A percentile compares a stretch with the other conserved stretches of the same genome.
Evolutionary conservation across 768 basidiomycete genomes (phyloP).

Genomic region (Rhodosporidiobolus sp.): DNA sequence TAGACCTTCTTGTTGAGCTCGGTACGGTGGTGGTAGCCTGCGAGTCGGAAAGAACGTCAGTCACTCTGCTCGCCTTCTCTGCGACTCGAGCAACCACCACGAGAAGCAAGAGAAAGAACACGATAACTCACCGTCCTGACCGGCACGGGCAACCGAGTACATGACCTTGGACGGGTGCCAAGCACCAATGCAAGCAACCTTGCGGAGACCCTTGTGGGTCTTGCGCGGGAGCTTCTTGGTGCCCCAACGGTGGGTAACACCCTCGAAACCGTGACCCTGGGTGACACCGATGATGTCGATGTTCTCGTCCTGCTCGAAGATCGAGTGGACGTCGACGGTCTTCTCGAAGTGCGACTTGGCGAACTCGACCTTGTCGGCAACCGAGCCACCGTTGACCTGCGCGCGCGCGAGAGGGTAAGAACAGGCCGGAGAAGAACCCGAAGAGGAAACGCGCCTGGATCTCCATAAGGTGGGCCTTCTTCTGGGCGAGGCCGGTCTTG

Average conservation of each 20-base stretch:
- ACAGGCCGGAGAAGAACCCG: not conserved
- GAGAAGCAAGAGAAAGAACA: no score
- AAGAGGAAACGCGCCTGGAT: constrained; percentile 52
- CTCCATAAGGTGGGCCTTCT: constrained; percentile 99
- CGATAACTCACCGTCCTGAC: constrained; percentile 93
- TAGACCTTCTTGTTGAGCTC: constrained; percentile 99
- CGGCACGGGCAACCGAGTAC: constrained; percentile 99
- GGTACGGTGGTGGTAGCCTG: constrained; percentile 78
- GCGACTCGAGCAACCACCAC: no score
- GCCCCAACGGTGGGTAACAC: constrained; percentile 99
- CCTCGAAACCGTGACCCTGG: constrained; percentile 99
- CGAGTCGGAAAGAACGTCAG: not conserved
- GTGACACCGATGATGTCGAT: constrained; percentile 97
- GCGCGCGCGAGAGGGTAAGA: not conserved
- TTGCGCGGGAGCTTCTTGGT: constrained; percentile 97
- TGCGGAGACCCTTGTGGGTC: constrained; percentile 99
- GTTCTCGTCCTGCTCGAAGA: constrained; percentile 96
- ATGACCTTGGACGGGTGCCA: constrained; percentile 99
- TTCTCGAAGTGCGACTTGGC: constrained; percentile 95
- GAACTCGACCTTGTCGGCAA: constrained; percentile 96
- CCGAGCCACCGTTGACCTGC: constrained; percentile 89
- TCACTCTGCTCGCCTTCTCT: no score
- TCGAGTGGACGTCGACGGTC: constrained; percentile 72
- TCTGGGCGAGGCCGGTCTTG: constrained; percentile 95
- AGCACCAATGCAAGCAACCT: constrained; percentile 98